These are phyloP conservation scores for Huntiella moniliformis DNA, from an alignment of 2,329 filamentous ascomycete species.

Conservation along the genomic window DNA sequence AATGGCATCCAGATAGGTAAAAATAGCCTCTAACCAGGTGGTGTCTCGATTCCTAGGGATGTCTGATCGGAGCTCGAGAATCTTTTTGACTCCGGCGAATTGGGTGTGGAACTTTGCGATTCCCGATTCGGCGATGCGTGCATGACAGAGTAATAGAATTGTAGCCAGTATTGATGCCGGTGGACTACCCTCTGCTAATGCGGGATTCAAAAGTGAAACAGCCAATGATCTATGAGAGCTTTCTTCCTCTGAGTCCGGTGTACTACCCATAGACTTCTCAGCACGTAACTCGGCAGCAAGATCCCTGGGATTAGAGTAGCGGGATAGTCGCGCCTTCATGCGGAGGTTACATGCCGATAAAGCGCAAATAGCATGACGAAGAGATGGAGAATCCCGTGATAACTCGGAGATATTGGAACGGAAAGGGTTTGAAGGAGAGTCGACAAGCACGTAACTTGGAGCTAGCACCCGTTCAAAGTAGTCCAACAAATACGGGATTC, in stretches of 20 bases:
- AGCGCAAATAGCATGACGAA: slow-evolving; percentile 87
- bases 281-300: slow-evolving; percentile 28
- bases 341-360: slow-evolving; percentile 76
- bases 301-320: slow-evolving; percentile 37
- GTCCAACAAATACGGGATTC: slow-evolving; percentile 70
- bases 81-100: slow-evolving; percentile 80
- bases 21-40: slow-evolving; percentile 80
- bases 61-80: slow-evolving; percentile 50
- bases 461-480: slow-evolving; percentile 90
- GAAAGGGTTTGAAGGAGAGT: slow-evolving; percentile 71
- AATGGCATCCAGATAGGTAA: slow-evolving; percentile 88
- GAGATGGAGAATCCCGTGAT: slow-evolving; percentile 55
- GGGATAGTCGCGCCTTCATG: slow-evolving; percentile 55
- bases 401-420: slow-evolving; percentile 64
- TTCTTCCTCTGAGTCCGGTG: slow-evolving; percentile 37
- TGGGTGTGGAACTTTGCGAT: slow-evolving; percentile 87
- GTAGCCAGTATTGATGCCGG: slow-evolving; percentile 79
- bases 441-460: slow-evolving; percentile 78
- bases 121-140: slow-evolving; percentile 83
- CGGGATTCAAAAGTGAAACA: slow-evolving; percentile 64
- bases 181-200: slow-evolving; percentile 56
- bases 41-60: slow-evolving; percentile 46
- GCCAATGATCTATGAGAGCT: slow-evolving; percentile 66
- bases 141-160: slow-evolving; percentile 72
- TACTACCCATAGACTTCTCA: slow-evolving; percentile 20